Base-by-base conservation (phyloP, 148 eudicot species). In the Cornus florida region DNA sequence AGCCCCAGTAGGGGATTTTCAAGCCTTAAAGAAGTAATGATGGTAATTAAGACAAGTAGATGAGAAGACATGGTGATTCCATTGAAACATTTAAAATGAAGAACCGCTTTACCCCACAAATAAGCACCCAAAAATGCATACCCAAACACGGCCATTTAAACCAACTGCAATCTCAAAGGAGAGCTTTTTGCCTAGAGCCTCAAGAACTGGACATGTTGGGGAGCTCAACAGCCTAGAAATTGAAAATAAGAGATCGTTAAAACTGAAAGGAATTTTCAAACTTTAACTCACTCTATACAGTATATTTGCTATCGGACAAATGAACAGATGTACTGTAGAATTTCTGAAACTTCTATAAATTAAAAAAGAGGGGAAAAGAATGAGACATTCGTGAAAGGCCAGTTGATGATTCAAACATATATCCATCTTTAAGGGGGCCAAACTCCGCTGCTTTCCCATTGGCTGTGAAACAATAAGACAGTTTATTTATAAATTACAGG, bases 131-230 rank as follows among this genome's bases (percentile, higher is more conserved):
- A 74, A 77, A 76, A 80, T 39, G 19, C 71, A 77, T 92, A 96
- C 99, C 99, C 98, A 97, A 81, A 97, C 92, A 80, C 98, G 94
- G 72, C 97, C 99, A 73, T 97, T 97, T 77, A 91, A 77, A 74
- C 99, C 98, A 78, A 91, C 92, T 5, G 99, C 99, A 75, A 88
- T 92, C 90, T 97, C 99, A 70, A 94, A 97, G 16, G 97, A 86
- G 60, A 97, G 88, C 86, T 92, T 94, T 28, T 28, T 28, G 57
- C 99, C 99, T 68, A 97, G 90, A 75, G 83, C 90, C 75, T 94
- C 98, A 71, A 94, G 95, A 82, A 91, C 85, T 7, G 98, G 98
- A 80, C 97, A 91, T 75, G 97, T 65, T 33, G 99, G 98, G 20
- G 92, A 83, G 80, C 89, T 91, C 76, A 97, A 84, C 79, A 97